Evolutionary conservation across 768 basidiomycete species (phyloP), one percentile per base, ranked within the genome.

Genomic region (Leucogyrophana mollusca): DNA sequence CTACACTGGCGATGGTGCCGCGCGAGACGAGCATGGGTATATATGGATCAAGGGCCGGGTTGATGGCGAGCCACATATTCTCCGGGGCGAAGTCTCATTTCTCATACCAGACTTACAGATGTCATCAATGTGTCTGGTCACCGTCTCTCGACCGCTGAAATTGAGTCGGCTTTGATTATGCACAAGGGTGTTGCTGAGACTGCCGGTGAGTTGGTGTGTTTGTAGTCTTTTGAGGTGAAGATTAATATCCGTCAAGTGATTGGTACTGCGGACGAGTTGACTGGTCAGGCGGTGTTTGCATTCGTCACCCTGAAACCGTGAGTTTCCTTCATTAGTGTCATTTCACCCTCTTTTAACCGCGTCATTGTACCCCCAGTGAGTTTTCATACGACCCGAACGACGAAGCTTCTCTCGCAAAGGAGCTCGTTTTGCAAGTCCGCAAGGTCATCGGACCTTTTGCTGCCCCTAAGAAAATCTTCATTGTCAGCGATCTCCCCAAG

Each of bases 111-210:
- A 24, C 9, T 33, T 47, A 10, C 56, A 90, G 89, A 95, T 70
- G 94, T 96, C 49, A 96, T 96, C 79, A 97, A 97, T 68, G 94
- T 97, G 24, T 94, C 95, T 34, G 95, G 95, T 2, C 95, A 99
- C 67, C 86, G 95, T 57, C 73, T 99, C 44, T 94, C 92, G 34
- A 99, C 95, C 3, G 95, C 95, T 45, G 95, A 98, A 71, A 96
- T 99, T 50, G 95, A 99, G 72, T 93, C 90, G 3, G 94, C 95
- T 6, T 77, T 99, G 36, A 96, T 99, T 66, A 69, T 90, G 59
- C 94, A 97, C 75, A 81, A 82, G 58, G 95, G 95, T 46, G 93
- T 97, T 23, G 94, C 95, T 5, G 95, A 98, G 76, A 93, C 95
- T 7, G 94, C 94, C 30, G 80, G 76, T 78, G 43, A 14, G 71